Evolutionary conservation across 2,329 filamentous ascomycete genomes (phyloP), one percentile per base, ranked within the genome.

Genomic region (Ascochyta fabae): DNA sequence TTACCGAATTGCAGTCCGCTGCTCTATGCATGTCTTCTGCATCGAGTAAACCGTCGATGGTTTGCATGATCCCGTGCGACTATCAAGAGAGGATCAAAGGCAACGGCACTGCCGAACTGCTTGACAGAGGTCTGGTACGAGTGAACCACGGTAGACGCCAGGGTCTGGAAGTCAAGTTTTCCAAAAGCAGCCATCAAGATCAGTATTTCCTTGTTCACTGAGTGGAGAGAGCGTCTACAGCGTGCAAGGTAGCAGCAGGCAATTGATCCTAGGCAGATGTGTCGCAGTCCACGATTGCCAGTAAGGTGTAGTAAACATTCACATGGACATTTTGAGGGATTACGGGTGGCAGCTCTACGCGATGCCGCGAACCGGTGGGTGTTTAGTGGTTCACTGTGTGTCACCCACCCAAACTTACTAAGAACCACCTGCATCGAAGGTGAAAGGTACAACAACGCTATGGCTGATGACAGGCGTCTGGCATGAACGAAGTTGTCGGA

Each of bases 1-100:
- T 46, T 36, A 23, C 10, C 38, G 33, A 45, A 29, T 4, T 29
- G 19, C 23, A 26, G 19, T n/a, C 24, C 24, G 16, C 29, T 36
- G 31, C 13, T 7, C 10, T 48, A 53, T 43, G 50, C 38, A 47
- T 48, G 38, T 38, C 38, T 38, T 42, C 43, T 48, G 50, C 31
- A 48, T 33, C 34, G 13, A 31, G 45, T 34, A 43, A 22, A 26
- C 33, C 23, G 33, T 34, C 15, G 27, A 35, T 10, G 9, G 16
- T 15, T 8, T 27, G 40, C 34, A 34, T 44, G 22, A 23, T 43
- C 36, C n/a, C 43, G 47, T 56, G 22, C 38, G 53, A 51, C 47
- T 42, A 47, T 39, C 24, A 29, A 44, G 22, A 15, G 34, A 8
- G 15, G 3, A 19, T 44, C 8, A 38, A 43, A 51, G 36, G 31